phyloP scores from a whole-genome alignment of 768 basidiomycete genomes.

The Mycena epipterygia region DNA sequence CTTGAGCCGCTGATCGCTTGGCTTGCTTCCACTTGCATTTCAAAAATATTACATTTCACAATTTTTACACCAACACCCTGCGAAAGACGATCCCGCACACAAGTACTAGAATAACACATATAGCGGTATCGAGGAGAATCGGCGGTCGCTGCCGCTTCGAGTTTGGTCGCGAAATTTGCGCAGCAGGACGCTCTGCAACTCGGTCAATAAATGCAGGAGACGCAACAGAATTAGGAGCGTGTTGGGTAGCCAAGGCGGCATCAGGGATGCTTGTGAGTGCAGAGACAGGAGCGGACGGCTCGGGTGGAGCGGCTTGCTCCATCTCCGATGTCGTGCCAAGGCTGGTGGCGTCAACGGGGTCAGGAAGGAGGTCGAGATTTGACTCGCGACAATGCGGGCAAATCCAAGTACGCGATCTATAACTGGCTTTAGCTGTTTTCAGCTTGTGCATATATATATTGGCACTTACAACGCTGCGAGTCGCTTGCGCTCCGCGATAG shows the following conservation, averaged over 20 bases:
- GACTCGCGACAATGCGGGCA: constrained; percentile 80
- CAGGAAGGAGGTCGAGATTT: constrained; percentile 81
- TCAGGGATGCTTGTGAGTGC: constrained; percentile 20
- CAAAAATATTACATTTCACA: not conserved
- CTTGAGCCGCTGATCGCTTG: no score
- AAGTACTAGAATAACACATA: constrained; percentile 78
- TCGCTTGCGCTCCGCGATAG: constrained; percentile 79
- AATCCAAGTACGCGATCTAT: constrained; percentile 84
- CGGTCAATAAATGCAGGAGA: constrained; percentile 6
- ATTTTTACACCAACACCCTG: constrained; percentile 53
- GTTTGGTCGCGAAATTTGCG: constrained; percentile 7
- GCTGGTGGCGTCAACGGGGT: constrained; percentile 55
- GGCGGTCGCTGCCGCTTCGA: constrained; percentile 58
- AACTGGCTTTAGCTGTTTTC: constrained; percentile 28
- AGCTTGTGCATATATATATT: not conserved
- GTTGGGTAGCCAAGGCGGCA: constrained; percentile 20
- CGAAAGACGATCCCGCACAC: constrained; percentile 78
- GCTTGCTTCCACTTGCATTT: no score
- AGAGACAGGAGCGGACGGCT: constrained; percentile 35
- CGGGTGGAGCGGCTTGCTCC: constrained; percentile 1
- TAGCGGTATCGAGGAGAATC: constrained; percentile 78
- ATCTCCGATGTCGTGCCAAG: not conserved
- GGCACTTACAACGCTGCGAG: constrained; percentile 78
- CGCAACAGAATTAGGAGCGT: constrained; percentile 8
- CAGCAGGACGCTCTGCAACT: constrained; percentile 22